Conservation (phyloP, 1,284 basidiomycete species). For the Microbotryum scabiosae region DNA sequence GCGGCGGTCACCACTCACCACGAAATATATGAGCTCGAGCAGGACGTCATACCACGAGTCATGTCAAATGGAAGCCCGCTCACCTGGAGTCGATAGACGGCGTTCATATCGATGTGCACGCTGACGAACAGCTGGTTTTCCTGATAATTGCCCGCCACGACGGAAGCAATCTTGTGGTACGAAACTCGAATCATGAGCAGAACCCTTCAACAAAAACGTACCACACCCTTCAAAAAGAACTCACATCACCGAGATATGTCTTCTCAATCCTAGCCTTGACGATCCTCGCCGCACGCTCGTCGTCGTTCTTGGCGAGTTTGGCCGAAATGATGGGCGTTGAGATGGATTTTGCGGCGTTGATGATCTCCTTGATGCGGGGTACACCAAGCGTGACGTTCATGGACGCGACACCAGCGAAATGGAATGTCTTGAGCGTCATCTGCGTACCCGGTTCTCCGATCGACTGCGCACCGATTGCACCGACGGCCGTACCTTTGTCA, state of each 20-base stretch:
- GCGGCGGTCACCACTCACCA: background rate
- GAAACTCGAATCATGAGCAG: background rate
- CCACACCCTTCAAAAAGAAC: constrained; percentile 34
- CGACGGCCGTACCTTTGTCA: constrained; percentile 76
- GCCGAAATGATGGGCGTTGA: constrained; percentile 98
- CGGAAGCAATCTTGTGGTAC: constrained; percentile 66
- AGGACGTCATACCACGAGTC: constrained; percentile 18
- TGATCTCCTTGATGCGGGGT: constrained; percentile 99
- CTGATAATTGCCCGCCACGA: constrained; percentile 94
- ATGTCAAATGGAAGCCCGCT: too few relatives aligned
- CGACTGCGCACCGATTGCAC: constrained; percentile 96
- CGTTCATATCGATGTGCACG: constrained; percentile 82
- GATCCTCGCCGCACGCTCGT: constrained; percentile 85
- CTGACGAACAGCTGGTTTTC: constrained; percentile 86
- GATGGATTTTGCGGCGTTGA: constrained; percentile 94
- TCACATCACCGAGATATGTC: constrained; percentile 84
- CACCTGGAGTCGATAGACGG: constrained; percentile 83
- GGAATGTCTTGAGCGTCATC: constrained; percentile 99
- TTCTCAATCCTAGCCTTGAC: constrained; percentile 96
- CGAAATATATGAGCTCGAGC: constrained; percentile 2
- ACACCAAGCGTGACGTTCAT: constrained; percentile 99
- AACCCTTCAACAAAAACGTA: background rate
- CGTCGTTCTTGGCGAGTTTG: constrained; percentile 63
- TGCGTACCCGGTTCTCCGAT: constrained; percentile 99
- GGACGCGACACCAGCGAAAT: constrained; percentile 98